These are phyloP conservation scores for Cyberlindnera euphorbiae DNA, from an alignment of 805 yeast genomes.

Conservation along the genomic window DNA sequence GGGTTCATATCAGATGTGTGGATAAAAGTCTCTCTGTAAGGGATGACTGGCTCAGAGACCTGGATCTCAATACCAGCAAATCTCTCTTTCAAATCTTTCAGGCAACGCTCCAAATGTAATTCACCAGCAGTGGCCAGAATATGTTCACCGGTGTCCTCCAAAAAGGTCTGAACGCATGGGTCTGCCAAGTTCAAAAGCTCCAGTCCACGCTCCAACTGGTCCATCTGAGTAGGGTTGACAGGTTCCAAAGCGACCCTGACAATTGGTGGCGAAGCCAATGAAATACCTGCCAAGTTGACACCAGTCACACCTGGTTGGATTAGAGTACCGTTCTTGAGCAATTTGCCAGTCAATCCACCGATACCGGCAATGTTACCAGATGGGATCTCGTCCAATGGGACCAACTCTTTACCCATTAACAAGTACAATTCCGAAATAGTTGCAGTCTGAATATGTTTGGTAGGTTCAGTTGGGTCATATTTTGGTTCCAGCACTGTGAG, in stretches of 20 bases:
- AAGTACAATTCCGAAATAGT: conserved; percentile 67
- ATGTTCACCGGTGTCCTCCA: conserved; percentile 89
- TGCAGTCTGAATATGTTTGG: conserved; percentile 50
- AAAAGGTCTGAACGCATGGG: conserved; percentile 85
- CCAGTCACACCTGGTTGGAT: conserved; percentile 54
- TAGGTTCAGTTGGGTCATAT: conserved; percentile 62
- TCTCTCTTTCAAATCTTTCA: conserved; percentile 83
- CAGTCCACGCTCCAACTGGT: conserved; percentile 71
- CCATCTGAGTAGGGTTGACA: conserved; percentile 75
- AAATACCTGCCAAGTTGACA: conserved; percentile 73
- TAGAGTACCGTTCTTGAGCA: conserved; percentile 84
- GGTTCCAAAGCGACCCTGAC: conserved; percentile 97
- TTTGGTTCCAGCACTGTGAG: conserved; percentile 81
- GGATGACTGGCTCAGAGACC: conserved; percentile 88
- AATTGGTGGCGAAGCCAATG: conserved; percentile 78
- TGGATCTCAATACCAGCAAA: conserved; percentile 89
- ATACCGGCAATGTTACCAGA: conserved; percentile 96
- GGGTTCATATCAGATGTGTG: conserved; percentile 47
- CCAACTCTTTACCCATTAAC: conserved; percentile 89
- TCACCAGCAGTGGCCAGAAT: conserved; percentile 96
- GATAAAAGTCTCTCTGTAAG: conserved; percentile 82
- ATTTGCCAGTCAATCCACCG: conserved; percentile 79
- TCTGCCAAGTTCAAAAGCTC: conserved; percentile 80
- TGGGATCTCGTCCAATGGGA: conserved; percentile 74
- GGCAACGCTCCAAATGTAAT: conserved; percentile 88